Base-by-base conservation (phyloP, 2,329 filamentous ascomycete species). In the Ophiostoma sp. region DNA sequence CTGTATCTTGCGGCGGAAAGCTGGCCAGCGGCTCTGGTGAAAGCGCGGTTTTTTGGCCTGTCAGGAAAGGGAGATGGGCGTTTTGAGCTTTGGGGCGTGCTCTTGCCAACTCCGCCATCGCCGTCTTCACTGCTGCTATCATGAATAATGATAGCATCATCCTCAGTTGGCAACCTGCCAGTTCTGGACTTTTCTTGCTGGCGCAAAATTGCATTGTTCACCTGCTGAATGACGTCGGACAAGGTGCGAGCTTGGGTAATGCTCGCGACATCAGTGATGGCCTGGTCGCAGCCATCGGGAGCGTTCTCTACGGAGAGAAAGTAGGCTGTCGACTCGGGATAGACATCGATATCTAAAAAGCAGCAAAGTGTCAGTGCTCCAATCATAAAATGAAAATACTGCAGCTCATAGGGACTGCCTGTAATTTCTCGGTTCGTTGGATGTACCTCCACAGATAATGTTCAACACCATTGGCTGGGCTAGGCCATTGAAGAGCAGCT, bases 41-140 rank as follows among this genome's bases (percentile, higher is more conserved):
- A 19, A 33, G 28, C 1, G 15, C 15, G 2, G 19, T 2, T 59
- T 33, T 31, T 19, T 19, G 5, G 15, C 6, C 28, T 19, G 28
- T 17, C 28, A 3, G 28, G 6, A 8, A 15, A 33, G 9, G 17
- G 25, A 4, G 55, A 15, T 33, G 55, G 11, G 28, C 55, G 55
- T 59, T n/a, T 19, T 36, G 15, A 48, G 36, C 36, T 17, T 55
- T 36, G 2, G 31, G 1, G 17, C 15, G 36, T 22, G 2, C 74
- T 72, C 3, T 73, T 78, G 22, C 80, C 77, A 31, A 79, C 79
- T 2, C 48, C 42, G 52, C 17, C 59, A 17, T 66, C 36, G n/a
- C 25, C 28, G 7, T 45, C 19, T 17, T 69, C 71, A 36, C 71
- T 69, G 11, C 22, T 9, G 17, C 22, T 33, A 3, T 39, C 57